Evolutionary conservation across 2,329 filamentous ascomycete species (phyloP).

Genomic region (Fusarium sp.): DNA sequence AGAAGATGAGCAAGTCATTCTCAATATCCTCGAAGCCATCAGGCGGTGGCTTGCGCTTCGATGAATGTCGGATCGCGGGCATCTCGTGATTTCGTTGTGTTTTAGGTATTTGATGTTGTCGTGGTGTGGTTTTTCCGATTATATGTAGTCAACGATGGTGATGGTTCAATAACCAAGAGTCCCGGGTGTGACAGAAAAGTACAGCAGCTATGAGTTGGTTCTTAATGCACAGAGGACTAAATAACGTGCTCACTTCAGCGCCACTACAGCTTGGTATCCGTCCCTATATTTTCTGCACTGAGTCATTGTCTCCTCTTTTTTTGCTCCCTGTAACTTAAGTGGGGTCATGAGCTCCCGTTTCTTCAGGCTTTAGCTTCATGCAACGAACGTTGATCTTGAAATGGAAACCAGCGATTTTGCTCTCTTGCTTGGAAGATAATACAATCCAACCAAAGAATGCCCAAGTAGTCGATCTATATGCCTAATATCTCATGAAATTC

Average conservation of each 20-base stretch:
- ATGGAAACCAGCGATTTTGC: neutral
- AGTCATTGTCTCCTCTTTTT: neutral
- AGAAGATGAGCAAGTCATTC: constrained; percentile 85
- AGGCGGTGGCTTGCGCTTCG: constrained; percentile 83
- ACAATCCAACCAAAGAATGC: neutral
- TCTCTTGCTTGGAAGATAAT: neutral
- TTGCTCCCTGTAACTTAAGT: neutral
- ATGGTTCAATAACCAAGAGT: neutral
- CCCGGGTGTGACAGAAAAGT: neutral
- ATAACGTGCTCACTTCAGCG: neutral
- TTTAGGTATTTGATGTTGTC: neutral
- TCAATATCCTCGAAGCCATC: constrained; percentile 91
- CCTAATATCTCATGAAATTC: neutral
- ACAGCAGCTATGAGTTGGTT: neutral
- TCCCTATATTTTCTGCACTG: neutral
- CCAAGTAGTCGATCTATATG: neutral
- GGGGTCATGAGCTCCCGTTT: neutral
- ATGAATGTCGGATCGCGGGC: constrained; percentile 81
- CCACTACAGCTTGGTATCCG: neutral
- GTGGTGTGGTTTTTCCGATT: neutral
- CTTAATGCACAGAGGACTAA: neutral
- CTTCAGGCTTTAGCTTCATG: neutral
- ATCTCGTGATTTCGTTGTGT: constrained; percentile 58
- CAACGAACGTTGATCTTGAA: neutral
- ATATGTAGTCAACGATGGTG: neutral